Percentiles rank a stretch among this genome's conserved stretches.
Evolutionary conservation across 306 rosid species (phyloP).

Genomic region (Comarum palustre): DNA sequence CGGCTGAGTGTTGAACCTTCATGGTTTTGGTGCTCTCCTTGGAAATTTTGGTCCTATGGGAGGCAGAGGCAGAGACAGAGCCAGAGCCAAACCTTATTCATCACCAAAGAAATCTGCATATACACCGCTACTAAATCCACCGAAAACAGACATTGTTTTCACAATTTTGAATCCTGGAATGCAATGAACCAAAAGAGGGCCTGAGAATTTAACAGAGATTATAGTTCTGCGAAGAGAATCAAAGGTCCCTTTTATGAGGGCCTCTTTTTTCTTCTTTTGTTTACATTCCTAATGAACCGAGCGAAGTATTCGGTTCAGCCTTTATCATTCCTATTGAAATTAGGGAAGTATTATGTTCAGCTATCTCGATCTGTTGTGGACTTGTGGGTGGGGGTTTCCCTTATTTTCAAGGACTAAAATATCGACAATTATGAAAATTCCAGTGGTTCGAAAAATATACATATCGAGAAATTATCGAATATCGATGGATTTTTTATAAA

Average conservation of each 20-base stretch:
- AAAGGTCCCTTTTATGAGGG: background rate
- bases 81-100: slow-evolving; percentile 4
- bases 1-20: background rate
- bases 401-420: too few relatives aligned
- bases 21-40: background rate
- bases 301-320: background rate
- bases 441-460: too few relatives aligned
- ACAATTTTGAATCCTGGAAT: background rate
- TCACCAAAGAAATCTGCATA: slow-evolving; percentile 11
- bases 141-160: slow-evolving; percentile 13
- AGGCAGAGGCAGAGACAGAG: slow-evolving; percentile 1
- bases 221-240: background rate
- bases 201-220: background rate
- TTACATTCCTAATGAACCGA: background rate
- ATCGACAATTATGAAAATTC: too few relatives aligned
- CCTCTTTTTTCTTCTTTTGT: too few relatives aligned
- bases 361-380: too few relatives aligned
- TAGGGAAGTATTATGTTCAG: too few relatives aligned
- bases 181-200: background rate
- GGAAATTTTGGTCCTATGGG: background rate
- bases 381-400: too few relatives aligned
- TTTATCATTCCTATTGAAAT: too few relatives aligned
- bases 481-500: too few relatives aligned
- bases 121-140: background rate
- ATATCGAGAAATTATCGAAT: too few relatives aligned